phyloP scores from a whole-genome alignment of 1,139 yeast species.

The Scheffersomyces parashehatae region DNA sequence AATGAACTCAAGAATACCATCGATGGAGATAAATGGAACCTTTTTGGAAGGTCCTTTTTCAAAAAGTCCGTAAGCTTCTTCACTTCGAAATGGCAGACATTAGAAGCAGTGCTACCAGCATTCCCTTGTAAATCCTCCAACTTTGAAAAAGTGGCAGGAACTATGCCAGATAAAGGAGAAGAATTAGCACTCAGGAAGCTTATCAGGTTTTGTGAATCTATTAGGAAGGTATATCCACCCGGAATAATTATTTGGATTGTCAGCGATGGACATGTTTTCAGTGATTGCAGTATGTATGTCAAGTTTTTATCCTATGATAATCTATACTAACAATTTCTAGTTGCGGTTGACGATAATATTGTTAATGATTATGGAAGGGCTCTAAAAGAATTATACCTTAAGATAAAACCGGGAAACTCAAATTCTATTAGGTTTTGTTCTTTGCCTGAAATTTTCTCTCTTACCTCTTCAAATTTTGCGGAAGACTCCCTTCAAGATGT shows the following conservation, averaged over 20 bases:
- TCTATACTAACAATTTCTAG: slow-evolving; percentile 15
- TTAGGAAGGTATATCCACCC: slow-evolving; percentile 49
- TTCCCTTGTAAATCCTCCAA: slow-evolving; percentile 67
- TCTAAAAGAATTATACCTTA: slow-evolving; percentile 41
- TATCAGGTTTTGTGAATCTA: slow-evolving; percentile 30
- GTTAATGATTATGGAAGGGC: slow-evolving; percentile 50
- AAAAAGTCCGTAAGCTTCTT: slow-evolving; percentile 44
- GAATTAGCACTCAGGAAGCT: slow-evolving; percentile 36
- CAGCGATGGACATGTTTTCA: slow-evolving; percentile 66
- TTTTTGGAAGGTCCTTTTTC: slow-evolving; percentile 45
- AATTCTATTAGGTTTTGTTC: slow-evolving; percentile 35
- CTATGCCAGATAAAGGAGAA: slow-evolving; percentile 52
- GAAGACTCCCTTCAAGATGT: slow-evolving; percentile 19
- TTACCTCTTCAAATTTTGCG: slow-evolving; percentile 18
- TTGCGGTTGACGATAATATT: slow-evolving; percentile 51
- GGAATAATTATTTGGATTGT: slow-evolving; percentile 59
- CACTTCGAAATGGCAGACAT: slow-evolving; percentile 44
- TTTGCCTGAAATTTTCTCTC: slow-evolving; percentile 36
- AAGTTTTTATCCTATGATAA: neutral
- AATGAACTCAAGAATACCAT: slow-evolving; percentile 48
- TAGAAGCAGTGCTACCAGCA: slow-evolving; percentile 63
- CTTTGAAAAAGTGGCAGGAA: slow-evolving; percentile 50
- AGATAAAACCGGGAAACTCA: slow-evolving; percentile 24
- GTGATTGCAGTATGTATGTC: slow-evolving; percentile 52
- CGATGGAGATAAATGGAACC: slow-evolving; percentile 49